These are phyloP conservation scores for Termitomyces sp. DNA, from an alignment of 768 basidiomycete species.

Conservation along the genomic window DNA sequence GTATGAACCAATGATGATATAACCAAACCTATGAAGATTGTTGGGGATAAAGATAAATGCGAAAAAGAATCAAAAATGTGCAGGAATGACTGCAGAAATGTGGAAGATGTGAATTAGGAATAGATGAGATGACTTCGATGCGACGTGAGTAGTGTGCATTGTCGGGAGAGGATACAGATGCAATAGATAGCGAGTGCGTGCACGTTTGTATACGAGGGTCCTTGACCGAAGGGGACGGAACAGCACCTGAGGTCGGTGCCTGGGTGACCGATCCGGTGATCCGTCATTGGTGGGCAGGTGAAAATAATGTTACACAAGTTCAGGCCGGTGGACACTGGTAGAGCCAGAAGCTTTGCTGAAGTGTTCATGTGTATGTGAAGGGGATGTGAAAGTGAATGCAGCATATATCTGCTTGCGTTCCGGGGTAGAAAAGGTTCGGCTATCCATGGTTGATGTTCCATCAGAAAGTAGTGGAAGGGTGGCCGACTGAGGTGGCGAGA, in stretches of 20 bases:
- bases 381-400: conserved; percentile 75
- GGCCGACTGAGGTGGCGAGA: conserved; percentile 29
- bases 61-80: conserved; percentile 5
- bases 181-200: conserved; percentile 10
- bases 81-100: not conserved
- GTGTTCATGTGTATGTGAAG: conserved; percentile 55
- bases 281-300: not conserved
- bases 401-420: conserved; percentile 69
- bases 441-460: conserved; percentile 22
- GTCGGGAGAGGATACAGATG: conserved; percentile 11
- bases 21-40: not conserved
- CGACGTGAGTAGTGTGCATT: conserved; percentile 9
- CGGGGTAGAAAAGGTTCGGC: conserved; percentile 58
- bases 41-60: conserved; percentile 7
- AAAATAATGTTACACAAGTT: conserved; percentile 15
- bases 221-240: conserved; percentile 3
- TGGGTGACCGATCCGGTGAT: not conserved
- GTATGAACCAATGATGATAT: conserved; percentile 7
- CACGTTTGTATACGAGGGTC: conserved; percentile 3
- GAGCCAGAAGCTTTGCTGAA: conserved; percentile 38
- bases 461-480: conserved; percentile 20
- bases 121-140: not conserved
- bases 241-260: not conserved
- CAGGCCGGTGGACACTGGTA: conserved; percentile 21
- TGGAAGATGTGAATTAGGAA: not conserved